Base-by-base conservation (phyloP, 1,139 yeast genomes). In the Geotrichum macrosporum region DNA sequence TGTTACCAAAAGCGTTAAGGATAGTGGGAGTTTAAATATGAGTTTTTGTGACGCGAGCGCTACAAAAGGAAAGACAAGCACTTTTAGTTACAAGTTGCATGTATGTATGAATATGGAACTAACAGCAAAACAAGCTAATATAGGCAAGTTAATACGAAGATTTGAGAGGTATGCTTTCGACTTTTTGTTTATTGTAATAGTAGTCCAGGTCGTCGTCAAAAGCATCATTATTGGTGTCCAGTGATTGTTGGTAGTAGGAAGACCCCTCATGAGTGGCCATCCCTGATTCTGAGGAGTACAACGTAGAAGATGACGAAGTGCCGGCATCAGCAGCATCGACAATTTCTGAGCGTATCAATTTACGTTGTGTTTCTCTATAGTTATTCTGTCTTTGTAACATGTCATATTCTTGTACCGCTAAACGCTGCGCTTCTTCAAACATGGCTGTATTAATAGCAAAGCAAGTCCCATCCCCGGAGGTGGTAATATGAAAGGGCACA, bases 401-500 rank as follows among this genome's bases (percentile, higher is more conserved):
- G 22, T 22, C 33, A 6, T 31, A 29, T 30, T 48, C 51, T 13
- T 20, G 31, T 5, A 32, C 29, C 12, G 51, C 43, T 3, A 35
- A 15, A 9, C 19, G 15, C 19, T 36, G 35, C 10, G 46, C 48
- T 18, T 37, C 15, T 1, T 33, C 35, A 16, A 41, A 44, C 5
- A 48, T 13, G 1, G 26, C 44, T 21, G 35, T 36, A 20, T 48
- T 41, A 15, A 48, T 42, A 10, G 48, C 42, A 29, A 35, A 48
- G 30, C 41, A 45, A 3, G 49, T 48, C 13, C 51, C 51, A 19
- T 48, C 45, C 3, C 46, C 48, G 13, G 26, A n/a, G n/a, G n/a
- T 38, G 8, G 41, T 36, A 5, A 35, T 16, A 1, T 30, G 44
- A 2, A 84, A 59, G 0, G 98, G 97, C 0, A 88, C 60, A 3